Evolutionary conservation across 805 yeast genomes (phyloP).

Genomic region (Cyberlindnera petersonii): DNA sequence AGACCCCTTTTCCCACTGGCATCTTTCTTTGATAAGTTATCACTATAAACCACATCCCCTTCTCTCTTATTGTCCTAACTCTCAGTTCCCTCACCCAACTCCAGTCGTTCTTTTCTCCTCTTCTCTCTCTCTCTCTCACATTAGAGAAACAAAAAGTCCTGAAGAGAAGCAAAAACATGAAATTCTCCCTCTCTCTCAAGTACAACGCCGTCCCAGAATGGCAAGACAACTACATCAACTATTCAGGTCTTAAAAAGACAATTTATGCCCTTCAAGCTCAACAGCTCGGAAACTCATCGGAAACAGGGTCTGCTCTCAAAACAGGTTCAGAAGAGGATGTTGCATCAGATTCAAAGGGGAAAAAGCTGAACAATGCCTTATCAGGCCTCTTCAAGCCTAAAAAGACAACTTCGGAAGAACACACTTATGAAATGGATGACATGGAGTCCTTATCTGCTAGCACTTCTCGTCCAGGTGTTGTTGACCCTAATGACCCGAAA

Average conservation of each 20-base stretch:
- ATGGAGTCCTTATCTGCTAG: constrained; percentile 7
- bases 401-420: constrained; percentile 9
- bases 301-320: not conserved
- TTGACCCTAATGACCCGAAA: constrained; percentile 31
- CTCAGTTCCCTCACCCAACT: too few species aligned
- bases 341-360: constrained; percentile 1
- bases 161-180: constrained; percentile 38
- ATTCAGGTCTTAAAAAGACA: constrained; percentile 52
- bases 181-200: constrained; percentile 62
- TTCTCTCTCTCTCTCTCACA: not conserved
- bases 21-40: too few species aligned
- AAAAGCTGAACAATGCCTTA: not conserved
- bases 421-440: constrained; percentile 27
- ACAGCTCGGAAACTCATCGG: constrained; percentile 18
- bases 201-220: constrained; percentile 82
- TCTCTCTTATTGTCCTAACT: too few species aligned
- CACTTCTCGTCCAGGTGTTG: too few species aligned
- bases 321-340: constrained; percentile 12
- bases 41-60: too few species aligned
- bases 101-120: too few species aligned
- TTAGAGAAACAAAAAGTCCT: not conserved
- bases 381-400: constrained; percentile 4
- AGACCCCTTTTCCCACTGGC: too few species aligned
- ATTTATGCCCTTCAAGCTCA: constrained; percentile 52
- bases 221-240: constrained; percentile 77